Conservation (phyloP, 2,329 filamentous ascomycete species). For the Chalaropsis ovoidea region DNA sequence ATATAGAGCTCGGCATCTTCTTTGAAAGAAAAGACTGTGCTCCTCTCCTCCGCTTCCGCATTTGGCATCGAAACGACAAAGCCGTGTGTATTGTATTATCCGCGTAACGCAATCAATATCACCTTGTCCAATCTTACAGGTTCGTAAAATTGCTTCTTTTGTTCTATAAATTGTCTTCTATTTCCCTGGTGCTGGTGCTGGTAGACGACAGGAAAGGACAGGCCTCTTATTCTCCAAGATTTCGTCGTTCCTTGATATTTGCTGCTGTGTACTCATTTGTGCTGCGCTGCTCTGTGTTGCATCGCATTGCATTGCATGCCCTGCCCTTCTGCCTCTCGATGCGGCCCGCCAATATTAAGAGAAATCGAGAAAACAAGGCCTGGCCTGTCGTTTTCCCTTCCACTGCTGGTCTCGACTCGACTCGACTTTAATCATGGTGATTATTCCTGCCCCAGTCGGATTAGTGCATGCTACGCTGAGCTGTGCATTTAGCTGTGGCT, state of each 20-base stretch:
- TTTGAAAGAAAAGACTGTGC: not conserved
- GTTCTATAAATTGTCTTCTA: not conserved
- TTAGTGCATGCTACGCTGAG: constrained; percentile 13
- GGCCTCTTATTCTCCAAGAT: not conserved
- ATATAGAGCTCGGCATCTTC: not conserved
- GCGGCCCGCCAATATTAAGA: constrained; percentile 15
- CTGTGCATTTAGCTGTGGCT: constrained; percentile 17
- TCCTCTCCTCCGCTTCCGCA: not conserved
- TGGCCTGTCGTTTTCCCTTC: constrained; percentile 5
- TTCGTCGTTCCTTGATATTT: not conserved
- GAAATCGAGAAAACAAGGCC: constrained; percentile 7
- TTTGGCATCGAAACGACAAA: constrained; percentile 5
- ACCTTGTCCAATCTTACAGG: not conserved
- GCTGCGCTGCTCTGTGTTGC: not conserved
- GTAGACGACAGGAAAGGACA: not conserved
- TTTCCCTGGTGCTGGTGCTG: not conserved
- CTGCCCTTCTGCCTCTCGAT: not conserved
- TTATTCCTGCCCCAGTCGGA: constrained; percentile 15
- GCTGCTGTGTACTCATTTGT: not conserved
- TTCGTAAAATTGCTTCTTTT: constrained; percentile 5
- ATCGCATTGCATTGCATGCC: constrained; percentile 1
- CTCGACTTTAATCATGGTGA: constrained; percentile 9
- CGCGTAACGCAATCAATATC: not conserved
- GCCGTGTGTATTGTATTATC: not conserved
- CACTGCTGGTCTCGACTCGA: constrained; percentile 1